Evolutionary conservation across 1,284 basidiomycete genomes (phyloP).

Genomic region (Ustilago trichophora): DNA sequence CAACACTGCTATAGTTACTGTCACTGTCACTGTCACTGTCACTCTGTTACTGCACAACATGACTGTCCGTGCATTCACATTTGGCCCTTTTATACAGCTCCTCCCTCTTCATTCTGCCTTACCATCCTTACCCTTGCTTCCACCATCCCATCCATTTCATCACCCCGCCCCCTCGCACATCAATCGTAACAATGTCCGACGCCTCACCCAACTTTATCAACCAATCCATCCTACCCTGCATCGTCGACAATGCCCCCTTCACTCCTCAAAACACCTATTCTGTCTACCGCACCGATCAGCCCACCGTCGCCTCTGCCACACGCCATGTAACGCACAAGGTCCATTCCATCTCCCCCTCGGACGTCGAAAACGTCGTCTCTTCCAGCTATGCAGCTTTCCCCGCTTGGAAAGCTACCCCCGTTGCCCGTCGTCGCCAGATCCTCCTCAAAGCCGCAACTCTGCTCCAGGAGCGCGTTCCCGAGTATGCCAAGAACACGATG

Average conservation of each 20-base stretch:
- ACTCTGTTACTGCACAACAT: no score
- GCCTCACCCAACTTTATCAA: slow-evolving; percentile 23
- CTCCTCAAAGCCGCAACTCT: slow-evolving; percentile 39
- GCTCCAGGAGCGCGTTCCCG: slow-evolving; percentile 29
- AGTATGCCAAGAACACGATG: slow-evolving; percentile 34
- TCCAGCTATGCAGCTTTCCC: slow-evolving; percentile 30
- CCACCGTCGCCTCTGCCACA: background rate
- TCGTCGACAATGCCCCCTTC: slow-evolving; percentile 56
- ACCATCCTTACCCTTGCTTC: no score
- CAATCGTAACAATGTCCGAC: no score
- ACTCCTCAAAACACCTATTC: slow-evolving; percentile 46
- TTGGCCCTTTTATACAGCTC: no score
- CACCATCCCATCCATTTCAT: no score
- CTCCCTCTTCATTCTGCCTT: no score
- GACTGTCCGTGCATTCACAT: no score
- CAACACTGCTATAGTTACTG: no score
- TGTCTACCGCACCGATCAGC: slow-evolving; percentile 48
- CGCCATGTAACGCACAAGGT: slow-evolving; percentile 38
- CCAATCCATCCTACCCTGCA: slow-evolving; percentile 48
- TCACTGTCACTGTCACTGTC: no score
- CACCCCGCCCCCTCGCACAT: no score
- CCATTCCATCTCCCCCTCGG: slow-evolving; percentile 11
- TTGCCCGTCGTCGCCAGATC: slow-evolving; percentile 37
- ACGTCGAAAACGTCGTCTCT: slow-evolving; percentile 15
- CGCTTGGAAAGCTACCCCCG: slow-evolving; percentile 41